Conservation (phyloP, 345 rosid species). For the Pelargonium nanum region DNA sequence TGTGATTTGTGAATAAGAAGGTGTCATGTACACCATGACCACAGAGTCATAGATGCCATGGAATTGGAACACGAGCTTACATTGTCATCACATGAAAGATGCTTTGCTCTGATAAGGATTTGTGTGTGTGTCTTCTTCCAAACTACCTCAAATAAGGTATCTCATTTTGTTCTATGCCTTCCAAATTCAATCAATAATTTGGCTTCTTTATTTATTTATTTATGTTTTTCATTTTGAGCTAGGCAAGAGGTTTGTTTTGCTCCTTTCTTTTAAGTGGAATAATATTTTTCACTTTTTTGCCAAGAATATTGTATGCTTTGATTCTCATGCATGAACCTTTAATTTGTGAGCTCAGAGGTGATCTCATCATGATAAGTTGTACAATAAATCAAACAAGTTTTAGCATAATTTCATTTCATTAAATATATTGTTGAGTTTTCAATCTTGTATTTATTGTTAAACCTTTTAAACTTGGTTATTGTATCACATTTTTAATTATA, state of each 20-base stretch:
- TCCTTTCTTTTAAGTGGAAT: too few relatives aligned
- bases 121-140: constrained; percentile 9
- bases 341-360: too few relatives aligned
- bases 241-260: too few relatives aligned
- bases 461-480: not conserved
- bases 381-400: too few relatives aligned
- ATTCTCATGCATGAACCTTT: too few relatives aligned
- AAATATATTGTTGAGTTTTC: not conserved
- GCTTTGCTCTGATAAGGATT: constrained; percentile 13
- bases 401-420: too few relatives aligned
- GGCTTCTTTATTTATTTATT: constrained; percentile 3
- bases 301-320: too few relatives aligned
- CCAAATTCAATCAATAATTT: constrained; percentile 10
- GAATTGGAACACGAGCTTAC: constrained; percentile 4
- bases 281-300: too few relatives aligned
- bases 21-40: not conserved
- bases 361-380: too few relatives aligned
- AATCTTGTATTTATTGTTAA: not conserved
- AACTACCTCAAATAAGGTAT: not conserved
- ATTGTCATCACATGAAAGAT: constrained; percentile 14
- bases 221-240: not conserved
- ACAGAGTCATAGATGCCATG: not conserved
- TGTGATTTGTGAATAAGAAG: too few relatives aligned
- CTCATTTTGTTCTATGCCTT: constrained; percentile 1
- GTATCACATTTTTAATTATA: not conserved